Evolutionary conservation across 345 rosid genomes (phyloP).

Genomic region (Eucalyptus polyanthemos): DNA sequence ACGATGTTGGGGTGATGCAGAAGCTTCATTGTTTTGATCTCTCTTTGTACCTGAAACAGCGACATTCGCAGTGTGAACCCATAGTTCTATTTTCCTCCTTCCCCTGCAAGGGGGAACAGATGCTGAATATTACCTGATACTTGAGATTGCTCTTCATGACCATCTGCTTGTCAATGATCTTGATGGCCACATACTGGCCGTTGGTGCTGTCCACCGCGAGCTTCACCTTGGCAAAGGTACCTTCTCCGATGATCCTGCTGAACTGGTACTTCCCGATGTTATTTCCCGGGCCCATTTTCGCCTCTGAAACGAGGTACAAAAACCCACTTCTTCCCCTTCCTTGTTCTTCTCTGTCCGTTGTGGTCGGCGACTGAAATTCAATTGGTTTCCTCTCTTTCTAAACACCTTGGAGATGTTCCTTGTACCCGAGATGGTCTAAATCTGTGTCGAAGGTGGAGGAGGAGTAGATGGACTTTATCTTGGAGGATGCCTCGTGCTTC

Average conservation of each 20-base stretch:
- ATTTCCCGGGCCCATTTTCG: slow-evolving; percentile 32
- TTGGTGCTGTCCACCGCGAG: slow-evolving; percentile 57
- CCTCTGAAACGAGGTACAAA: not conserved
- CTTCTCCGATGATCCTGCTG: slow-evolving; percentile 72
- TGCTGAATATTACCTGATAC: slow-evolving; percentile 25
- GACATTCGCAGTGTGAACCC: not conserved
- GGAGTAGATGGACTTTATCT: not conserved
- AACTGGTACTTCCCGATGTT: slow-evolving; percentile 65
- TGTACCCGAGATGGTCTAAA: not conserved
- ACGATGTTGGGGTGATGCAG: slow-evolving; percentile 76
- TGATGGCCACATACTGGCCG: slow-evolving; percentile 52
- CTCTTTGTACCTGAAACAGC: slow-evolving; percentile 48
- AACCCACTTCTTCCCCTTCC: not conserved
- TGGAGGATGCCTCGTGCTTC: not conserved
- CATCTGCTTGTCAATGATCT: slow-evolving; percentile 64
- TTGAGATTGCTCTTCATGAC: slow-evolving; percentile 63
- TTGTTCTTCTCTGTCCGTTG: not conserved
- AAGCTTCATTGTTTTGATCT: slow-evolving; percentile 84
- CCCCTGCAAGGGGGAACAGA: not conserved
- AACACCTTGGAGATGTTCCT: slow-evolving; percentile 4
- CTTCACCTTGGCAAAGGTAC: slow-evolving; percentile 87
- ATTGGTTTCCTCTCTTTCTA: not conserved
- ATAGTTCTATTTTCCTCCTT: not conserved
- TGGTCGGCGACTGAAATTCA: not conserved
- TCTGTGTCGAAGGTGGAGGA: not conserved